Conservation (phyloP, 139 green algal genomes). For the Bryopsis sp. region DNA sequence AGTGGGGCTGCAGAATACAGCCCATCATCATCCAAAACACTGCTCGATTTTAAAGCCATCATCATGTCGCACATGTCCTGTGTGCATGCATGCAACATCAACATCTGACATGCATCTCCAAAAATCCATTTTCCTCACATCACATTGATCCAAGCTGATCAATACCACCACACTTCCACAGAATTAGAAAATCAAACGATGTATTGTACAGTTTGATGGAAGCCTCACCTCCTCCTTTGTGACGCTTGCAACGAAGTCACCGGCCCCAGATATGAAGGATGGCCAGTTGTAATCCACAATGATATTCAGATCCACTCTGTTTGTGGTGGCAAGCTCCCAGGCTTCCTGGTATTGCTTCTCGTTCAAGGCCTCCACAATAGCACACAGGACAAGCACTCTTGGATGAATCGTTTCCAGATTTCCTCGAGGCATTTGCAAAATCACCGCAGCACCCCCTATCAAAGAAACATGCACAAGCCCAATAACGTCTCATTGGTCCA, state of each 20-base stretch:
- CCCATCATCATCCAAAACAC: conserved; percentile 36
- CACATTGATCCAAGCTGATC: no score
- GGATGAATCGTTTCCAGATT: conserved; percentile 85
- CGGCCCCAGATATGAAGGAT: conserved; percentile 40
- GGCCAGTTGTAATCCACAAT: conserved; percentile 85
- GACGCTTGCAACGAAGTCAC: conserved; percentile 43
- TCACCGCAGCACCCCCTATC: conserved; percentile 23
- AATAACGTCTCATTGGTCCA: not conserved
- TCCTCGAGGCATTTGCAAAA: conserved; percentile 83
- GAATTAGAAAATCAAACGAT: not conserved
- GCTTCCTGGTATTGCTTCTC: conserved; percentile 36
- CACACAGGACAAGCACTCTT: conserved; percentile 69
- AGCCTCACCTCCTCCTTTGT: conserved; percentile 8
- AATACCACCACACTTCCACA: not conserved
- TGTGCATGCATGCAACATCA: no score
- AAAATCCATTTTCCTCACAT: no score
- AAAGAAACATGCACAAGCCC: not conserved
- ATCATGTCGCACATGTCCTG: conserved; percentile 71
- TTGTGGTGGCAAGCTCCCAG: conserved; percentile 43
- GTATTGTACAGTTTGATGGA: not conserved
- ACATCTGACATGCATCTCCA: no score
- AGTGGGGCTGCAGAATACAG: conserved; percentile 47
- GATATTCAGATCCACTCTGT: conserved; percentile 84
- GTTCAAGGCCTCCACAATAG: conserved; percentile 43
- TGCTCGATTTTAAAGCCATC: conserved; percentile 42